Percentiles rank a stretch among this genome's conserved stretches.
Evolutionary conservation across 371 early-diverging fungal genomes (phyloP).

Genomic region (Dinochytrium kinnereticum): DNA sequence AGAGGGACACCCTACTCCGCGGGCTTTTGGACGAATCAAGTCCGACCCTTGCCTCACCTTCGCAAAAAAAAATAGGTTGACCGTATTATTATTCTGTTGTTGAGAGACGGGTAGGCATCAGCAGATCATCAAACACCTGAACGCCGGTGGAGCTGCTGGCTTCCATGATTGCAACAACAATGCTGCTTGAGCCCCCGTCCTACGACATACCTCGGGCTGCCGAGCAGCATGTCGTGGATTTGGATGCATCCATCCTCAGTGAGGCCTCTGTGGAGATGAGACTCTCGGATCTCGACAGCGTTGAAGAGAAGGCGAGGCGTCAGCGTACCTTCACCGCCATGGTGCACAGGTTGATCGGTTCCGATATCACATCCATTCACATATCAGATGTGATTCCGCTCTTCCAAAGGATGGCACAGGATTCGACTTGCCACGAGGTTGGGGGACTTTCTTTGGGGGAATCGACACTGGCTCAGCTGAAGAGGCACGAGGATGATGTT

Average conservation of each 20-base stretch:
- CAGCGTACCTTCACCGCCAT: not conserved
- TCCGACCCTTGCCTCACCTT: no score
- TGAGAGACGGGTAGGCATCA: no score
- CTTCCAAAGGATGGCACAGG: not conserved
- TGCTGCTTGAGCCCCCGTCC: no score
- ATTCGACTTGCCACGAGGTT: not conserved
- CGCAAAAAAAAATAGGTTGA: no score
- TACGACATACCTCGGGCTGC: not conserved
- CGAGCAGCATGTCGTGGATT: not conserved
- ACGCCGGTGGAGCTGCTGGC: no score
- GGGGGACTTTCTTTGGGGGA: not conserved
- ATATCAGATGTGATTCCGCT: not conserved
- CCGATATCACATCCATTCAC: not conserved
- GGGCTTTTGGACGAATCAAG: no score
- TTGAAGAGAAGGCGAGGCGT: not conserved
- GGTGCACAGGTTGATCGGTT: not conserved
- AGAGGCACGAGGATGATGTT: no score
- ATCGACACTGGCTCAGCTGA: not conserved
- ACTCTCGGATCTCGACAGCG: not conserved
- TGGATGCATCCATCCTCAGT: not conserved
- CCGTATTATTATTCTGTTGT: no score
- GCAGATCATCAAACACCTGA: no score
- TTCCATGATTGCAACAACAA: no score
- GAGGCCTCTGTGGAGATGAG: not conserved
- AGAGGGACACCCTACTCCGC: no score